Conservation (phyloP, 2,329 filamentous ascomycete genomes). For the Phoma sp. region DNA sequence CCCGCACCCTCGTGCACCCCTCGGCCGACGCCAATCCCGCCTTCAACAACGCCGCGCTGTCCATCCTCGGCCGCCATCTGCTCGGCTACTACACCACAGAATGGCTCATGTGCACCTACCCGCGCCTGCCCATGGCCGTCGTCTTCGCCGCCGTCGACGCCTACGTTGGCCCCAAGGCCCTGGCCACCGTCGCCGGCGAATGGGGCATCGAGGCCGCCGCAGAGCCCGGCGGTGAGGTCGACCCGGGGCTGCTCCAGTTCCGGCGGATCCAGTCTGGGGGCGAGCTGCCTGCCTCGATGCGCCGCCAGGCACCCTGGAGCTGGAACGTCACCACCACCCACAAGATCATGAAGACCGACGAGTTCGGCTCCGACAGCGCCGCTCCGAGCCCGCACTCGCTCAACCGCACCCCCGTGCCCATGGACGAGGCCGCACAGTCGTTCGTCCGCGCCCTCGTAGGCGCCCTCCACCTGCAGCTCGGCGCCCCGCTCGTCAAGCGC, state of each 20-base stretch:
- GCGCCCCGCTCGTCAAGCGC: slow-evolving; percentile 76
- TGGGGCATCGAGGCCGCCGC: slow-evolving; percentile 95
- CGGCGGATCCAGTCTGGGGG: slow-evolving; percentile 51
- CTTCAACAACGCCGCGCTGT: slow-evolving; percentile 89
- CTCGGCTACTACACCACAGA: slow-evolving; percentile 90
- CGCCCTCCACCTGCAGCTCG: slow-evolving; percentile 84
- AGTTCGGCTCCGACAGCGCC: slow-evolving; percentile 74
- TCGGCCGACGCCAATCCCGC: slow-evolving; percentile 80
- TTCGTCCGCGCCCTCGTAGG: slow-evolving; percentile 87
- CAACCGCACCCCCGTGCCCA: slow-evolving; percentile 40
- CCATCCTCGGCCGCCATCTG: slow-evolving; percentile 81
- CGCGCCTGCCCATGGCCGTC: slow-evolving; percentile 87
- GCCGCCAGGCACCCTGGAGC: slow-evolving; percentile 39
- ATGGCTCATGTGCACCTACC: slow-evolving; percentile 86
- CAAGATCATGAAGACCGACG: slow-evolving; percentile 80
- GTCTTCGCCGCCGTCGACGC: slow-evolving; percentile 86
- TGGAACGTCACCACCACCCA: slow-evolving; percentile 62
- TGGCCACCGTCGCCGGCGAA: slow-evolving; percentile 76
- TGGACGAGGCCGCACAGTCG: slow-evolving; percentile 70
- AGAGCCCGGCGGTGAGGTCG: slow-evolving; percentile 87
- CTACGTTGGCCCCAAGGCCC: slow-evolving; percentile 77
- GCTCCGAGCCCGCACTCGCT: slow-evolving; percentile 34
- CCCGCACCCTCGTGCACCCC: slow-evolving; percentile 82
- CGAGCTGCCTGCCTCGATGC: slow-evolving; percentile 33
- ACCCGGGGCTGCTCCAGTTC: slow-evolving; percentile 89